Conservation (phyloP, 176 grass and related monocot species). For the Guadua angustifolia region DNA sequence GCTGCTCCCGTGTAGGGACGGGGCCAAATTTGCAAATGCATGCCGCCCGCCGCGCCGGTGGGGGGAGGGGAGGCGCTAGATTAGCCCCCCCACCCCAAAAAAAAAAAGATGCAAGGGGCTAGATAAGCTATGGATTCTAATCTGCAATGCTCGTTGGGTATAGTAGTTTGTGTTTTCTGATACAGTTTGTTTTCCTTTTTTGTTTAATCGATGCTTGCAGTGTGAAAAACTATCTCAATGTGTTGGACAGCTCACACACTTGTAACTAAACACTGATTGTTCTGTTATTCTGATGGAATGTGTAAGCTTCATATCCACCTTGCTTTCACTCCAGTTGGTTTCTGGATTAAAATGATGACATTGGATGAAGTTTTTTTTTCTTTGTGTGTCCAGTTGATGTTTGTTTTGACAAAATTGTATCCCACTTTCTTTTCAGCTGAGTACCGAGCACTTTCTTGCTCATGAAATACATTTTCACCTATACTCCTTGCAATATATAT, state of each 20-base stretch:
- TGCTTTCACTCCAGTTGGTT: constrained; percentile 11
- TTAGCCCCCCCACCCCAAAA: too few species aligned
- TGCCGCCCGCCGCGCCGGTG: too few species aligned
- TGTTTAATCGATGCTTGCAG: constrained; percentile 25
- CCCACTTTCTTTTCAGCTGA: background rate
- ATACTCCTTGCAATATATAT: background rate
- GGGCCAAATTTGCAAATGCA: too few species aligned
- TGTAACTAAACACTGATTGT: constrained; percentile 32
- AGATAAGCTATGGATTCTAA: background rate
- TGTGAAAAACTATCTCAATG: constrained; percentile 8
- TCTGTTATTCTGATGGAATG: constrained; percentile 26
- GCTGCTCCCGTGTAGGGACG: too few species aligned
- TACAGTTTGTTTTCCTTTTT: background rate
- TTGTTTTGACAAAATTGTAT: background rate
- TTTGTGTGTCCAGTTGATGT: background rate
- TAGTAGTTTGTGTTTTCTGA: constrained; percentile 14
- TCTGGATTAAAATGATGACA: constrained; percentile 19
- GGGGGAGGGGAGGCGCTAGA: too few species aligned
- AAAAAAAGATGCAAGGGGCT: too few species aligned
- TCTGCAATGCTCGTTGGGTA: constrained; percentile 20
- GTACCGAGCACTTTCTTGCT: background rate
- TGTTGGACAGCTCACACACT: constrained; percentile 3
- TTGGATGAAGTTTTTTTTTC: background rate
- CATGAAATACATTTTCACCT: background rate
- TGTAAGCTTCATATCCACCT: constrained; percentile 10